phyloP scores from a whole-genome alignment of 2,329 filamentous ascomycete genomes.

The Talaromyces marneffei region DNA sequence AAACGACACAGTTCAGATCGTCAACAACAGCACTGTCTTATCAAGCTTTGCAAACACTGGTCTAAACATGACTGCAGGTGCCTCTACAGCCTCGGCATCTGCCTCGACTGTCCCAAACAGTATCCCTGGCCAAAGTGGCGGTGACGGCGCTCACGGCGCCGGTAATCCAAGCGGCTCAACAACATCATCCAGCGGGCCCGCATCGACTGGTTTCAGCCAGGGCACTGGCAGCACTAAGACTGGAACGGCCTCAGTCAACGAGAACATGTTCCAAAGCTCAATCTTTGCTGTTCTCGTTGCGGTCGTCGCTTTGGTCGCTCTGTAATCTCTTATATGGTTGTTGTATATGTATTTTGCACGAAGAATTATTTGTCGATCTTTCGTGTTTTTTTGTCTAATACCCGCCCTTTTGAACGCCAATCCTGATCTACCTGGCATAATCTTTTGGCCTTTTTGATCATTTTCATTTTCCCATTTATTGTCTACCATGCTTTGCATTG shows the following conservation, averaged over 20 bases:
- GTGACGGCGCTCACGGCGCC: conserved; percentile 19
- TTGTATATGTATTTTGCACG: background rate
- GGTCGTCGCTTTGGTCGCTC: conserved; percentile 40
- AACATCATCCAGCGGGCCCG: background rate
- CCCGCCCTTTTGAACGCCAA: background rate
- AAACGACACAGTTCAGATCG: conserved; percentile 72
- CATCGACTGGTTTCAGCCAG: conserved; percentile 30
- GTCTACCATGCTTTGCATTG: background rate
- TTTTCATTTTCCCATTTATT: background rate
- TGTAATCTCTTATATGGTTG: conserved; percentile 19
- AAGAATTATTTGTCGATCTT: background rate
- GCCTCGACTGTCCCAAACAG: conserved; percentile 19
- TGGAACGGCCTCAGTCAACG: conserved; percentile 30
- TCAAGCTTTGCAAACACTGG: conserved; percentile 78
- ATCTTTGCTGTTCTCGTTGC: conserved; percentile 45
- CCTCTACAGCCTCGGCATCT: conserved; percentile 6
- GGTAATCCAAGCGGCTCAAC: conserved; percentile 5
- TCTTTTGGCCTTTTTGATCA: background rate
- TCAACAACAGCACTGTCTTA: conserved; percentile 67
- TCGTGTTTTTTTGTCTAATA: conserved; percentile 6
- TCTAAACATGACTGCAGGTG: conserved; percentile 58
- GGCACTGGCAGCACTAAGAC: conserved; percentile 16
- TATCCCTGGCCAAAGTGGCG: conserved; percentile 30
- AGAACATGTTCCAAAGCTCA: conserved; percentile 37
- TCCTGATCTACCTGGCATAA: conserved; percentile 5